These are phyloP conservation scores for Dendryphion nanum DNA, from an alignment of 2,329 filamentous ascomycete species.

Conservation along the genomic window DNA sequence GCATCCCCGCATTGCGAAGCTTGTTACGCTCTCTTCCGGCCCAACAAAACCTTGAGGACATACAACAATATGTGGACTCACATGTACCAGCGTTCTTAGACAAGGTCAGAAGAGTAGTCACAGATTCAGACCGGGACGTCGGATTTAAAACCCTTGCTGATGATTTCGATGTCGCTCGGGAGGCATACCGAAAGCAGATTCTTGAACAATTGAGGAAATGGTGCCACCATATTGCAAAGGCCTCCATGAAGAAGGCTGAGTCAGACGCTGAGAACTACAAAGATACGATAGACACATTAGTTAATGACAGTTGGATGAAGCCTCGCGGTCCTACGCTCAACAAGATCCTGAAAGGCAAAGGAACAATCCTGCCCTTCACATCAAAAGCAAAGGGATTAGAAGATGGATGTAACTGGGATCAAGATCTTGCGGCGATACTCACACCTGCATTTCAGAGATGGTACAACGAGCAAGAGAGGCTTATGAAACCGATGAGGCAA, in stretches of 20 bases:
- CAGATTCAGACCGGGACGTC: slow-evolving; percentile 9
- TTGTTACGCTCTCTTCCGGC: slow-evolving; percentile 14
- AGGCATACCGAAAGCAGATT: not conserved
- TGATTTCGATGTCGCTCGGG: slow-evolving; percentile 8
- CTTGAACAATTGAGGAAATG: slow-evolving; percentile 2
- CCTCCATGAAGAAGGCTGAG: slow-evolving; percentile 1
- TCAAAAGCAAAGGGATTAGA: slow-evolving; percentile 20
- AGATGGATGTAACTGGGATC: slow-evolving; percentile 16
- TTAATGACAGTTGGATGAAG: slow-evolving; percentile 8
- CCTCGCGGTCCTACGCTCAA: slow-evolving; percentile 11
- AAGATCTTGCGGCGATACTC: slow-evolving; percentile 12
- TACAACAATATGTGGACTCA: slow-evolving; percentile 5
- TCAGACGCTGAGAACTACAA: slow-evolving; percentile 5
- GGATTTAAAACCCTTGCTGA: slow-evolving; percentile 15
- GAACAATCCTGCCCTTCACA: slow-evolving; percentile 7
- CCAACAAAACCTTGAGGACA: slow-evolving; percentile 12
- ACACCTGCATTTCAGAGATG: slow-evolving; percentile 12
- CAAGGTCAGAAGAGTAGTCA: slow-evolving; percentile 10
- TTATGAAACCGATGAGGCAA: slow-evolving; percentile 3
- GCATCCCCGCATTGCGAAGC: slow-evolving; percentile 14
- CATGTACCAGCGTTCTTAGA: slow-evolving; percentile 11
- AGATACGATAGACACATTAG: slow-evolving; percentile 1
- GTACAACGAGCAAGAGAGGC: slow-evolving; percentile 3
- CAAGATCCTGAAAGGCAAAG: slow-evolving; percentile 13
- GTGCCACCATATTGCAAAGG: not conserved